Evolutionary conservation across 2,329 filamentous ascomycete species (phyloP).

Genomic region (Monilinia laxa): DNA sequence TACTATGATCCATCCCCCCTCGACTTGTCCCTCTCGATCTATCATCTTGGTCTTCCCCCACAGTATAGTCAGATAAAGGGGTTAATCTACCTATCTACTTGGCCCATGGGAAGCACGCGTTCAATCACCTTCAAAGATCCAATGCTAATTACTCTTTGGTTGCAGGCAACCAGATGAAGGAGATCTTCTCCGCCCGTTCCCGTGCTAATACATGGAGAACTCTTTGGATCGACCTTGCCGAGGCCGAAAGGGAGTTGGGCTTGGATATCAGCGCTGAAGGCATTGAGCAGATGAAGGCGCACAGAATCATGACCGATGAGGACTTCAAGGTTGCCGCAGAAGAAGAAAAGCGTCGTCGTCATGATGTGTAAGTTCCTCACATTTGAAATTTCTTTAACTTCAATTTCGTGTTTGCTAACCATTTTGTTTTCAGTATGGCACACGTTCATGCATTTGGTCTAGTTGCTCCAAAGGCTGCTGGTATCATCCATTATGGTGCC

Average conservation of each 20-base stretch:
- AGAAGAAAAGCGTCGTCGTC: conserved; percentile 72
- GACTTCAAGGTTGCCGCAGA: conserved; percentile 72
- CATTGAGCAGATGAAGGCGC: conserved; percentile 71
- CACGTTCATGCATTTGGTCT: conserved; percentile 72
- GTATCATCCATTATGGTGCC: conserved; percentile 74
- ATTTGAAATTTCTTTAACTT: conserved; percentile 39
- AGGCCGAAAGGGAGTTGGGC: conserved; percentile 78
- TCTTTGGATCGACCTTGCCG: conserved; percentile 81
- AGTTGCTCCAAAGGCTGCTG: conserved; percentile 72
- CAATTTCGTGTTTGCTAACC: background rate
- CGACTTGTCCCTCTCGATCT: background rate
- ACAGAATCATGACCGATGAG: conserved; percentile 72
- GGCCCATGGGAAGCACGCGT: background rate
- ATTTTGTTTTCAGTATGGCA: conserved; percentile 15
- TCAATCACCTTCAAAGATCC: background rate
- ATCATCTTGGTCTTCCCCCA: background rate
- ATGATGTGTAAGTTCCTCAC: conserved; percentile 53
- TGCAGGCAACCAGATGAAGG: conserved; percentile 61
- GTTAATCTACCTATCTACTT: background rate
- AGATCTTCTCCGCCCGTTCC: conserved; percentile 75
- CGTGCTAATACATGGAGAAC: conserved; percentile 48
- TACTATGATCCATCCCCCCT: conserved; percentile 23
- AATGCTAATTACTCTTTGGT: conserved; percentile 10
- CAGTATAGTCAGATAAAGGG: background rate
- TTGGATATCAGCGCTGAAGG: conserved; percentile 73